Percentiles rank a stretch among this genome's conserved stretches.
Evolutionary conservation across 2,329 filamentous ascomycete genomes (phyloP).

Genomic region (Talaromyces sp.): DNA sequence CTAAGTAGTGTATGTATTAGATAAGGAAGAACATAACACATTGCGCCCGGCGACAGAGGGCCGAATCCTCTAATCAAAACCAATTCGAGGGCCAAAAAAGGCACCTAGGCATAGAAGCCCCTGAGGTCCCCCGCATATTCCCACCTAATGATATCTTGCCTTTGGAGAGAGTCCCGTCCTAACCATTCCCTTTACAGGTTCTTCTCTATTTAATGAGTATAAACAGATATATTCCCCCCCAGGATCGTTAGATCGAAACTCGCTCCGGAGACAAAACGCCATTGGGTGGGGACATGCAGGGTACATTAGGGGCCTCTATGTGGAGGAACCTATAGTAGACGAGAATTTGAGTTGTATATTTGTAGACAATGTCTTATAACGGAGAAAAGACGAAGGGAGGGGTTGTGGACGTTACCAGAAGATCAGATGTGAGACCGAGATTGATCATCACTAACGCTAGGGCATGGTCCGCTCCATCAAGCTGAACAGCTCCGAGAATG

Average conservation of each 20-base stretch:
- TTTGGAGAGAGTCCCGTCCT: background rate
- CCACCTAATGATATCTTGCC: background rate
- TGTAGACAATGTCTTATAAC: background rate
- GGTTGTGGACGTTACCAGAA: background rate
- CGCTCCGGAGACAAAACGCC: background rate
- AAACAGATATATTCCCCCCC: background rate
- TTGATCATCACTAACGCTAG: background rate
- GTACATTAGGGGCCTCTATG: background rate
- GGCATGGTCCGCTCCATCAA: constrained; percentile 5
- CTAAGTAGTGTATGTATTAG: background rate
- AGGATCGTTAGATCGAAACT: background rate
- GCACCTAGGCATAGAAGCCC: background rate
- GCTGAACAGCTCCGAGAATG: constrained; percentile 7
- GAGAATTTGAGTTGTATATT: background rate
- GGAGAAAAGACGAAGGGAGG: background rate
- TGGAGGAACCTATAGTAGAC: constrained; percentile 4
- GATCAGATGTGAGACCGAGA: constrained; percentile 3
- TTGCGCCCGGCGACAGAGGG: background rate
- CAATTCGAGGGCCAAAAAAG: background rate
- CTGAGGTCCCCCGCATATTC: background rate
- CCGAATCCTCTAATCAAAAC: background rate
- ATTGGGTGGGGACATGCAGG: background rate
- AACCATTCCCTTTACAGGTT: background rate
- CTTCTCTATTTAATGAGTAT: background rate
- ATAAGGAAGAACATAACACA: background rate